Conservation (phyloP, 1,284 basidiomycete genomes). For the Sanghuangporus baumii region DNA sequence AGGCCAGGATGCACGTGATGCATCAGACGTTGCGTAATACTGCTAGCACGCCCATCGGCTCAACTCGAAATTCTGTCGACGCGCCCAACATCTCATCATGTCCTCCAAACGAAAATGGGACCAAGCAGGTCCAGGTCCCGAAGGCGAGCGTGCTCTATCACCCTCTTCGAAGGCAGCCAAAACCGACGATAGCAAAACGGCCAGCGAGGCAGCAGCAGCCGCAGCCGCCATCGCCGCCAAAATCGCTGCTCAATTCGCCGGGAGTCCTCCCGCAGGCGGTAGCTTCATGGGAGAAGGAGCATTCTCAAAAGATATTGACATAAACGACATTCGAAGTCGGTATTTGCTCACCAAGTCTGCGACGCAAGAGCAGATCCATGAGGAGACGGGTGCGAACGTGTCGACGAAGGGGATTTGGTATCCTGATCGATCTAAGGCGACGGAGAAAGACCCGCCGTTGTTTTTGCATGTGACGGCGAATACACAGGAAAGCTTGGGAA, state of each 20-base stretch:
- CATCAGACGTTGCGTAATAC: no score
- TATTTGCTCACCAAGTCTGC: constrained; percentile 93
- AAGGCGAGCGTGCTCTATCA: constrained; percentile 30
- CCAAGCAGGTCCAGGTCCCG: constrained; percentile 41
- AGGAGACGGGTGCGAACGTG: constrained; percentile 86
- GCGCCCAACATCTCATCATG: constrained; percentile 28
- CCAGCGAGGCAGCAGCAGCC: constrained; percentile 76
- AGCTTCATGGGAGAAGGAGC: constrained; percentile 69
- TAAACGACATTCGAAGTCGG: constrained; percentile 94
- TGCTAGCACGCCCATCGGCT: not conserved
- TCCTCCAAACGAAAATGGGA: constrained; percentile 72
- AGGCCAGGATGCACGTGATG: no score
- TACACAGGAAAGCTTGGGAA: constrained; percentile 74
- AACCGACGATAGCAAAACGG: constrained; percentile 54
- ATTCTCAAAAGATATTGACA: constrained; percentile 90
- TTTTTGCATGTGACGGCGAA: constrained; percentile 92
- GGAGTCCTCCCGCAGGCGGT: constrained; percentile 28
- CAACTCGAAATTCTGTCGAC: not conserved
- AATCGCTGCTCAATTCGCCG: constrained; percentile 81
- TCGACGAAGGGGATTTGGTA: constrained; percentile 94
- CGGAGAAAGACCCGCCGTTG: constrained; percentile 88
- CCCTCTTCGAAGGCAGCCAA: constrained; percentile 42
- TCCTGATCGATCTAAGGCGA: constrained; percentile 84
- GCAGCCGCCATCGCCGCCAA: constrained; percentile 87
- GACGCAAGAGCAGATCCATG: constrained; percentile 88